phyloP scores from a whole-genome alignment of 2,329 filamentous ascomycete genomes.

The Metarhizium humberi region DNA sequence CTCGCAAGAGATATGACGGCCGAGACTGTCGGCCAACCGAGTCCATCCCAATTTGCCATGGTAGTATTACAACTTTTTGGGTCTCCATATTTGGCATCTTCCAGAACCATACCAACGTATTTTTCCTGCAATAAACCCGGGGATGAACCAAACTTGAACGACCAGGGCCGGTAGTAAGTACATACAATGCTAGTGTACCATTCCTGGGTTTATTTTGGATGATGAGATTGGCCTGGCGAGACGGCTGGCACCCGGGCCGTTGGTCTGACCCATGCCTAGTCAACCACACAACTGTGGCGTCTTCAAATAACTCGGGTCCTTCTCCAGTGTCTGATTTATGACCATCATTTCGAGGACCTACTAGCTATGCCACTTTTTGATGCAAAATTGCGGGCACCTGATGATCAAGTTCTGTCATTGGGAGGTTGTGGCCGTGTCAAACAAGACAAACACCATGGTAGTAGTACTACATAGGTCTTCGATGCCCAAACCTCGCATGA shows the following conservation, averaged over 20 bases:
- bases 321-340: background rate
- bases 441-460: background rate
- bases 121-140: conserved; percentile 19
- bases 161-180: conserved; percentile 11
- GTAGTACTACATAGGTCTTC: background rate
- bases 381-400: background rate
- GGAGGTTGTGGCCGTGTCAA: background rate
- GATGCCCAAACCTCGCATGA: background rate
- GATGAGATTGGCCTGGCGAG: conserved; percentile 19
- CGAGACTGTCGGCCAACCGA: background rate
- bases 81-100: conserved; percentile 14
- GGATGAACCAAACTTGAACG: conserved; percentile 19
- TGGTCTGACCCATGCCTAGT: conserved; percentile 14
- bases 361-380: background rate
- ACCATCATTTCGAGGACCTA: background rate
- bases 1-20: background rate
- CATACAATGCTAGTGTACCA: background rate
- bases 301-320: background rate
- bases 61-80: background rate
- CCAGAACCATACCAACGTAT: conserved; percentile 21
- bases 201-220: conserved; percentile 14
- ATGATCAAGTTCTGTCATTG: background rate
- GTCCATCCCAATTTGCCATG: background rate
- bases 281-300: too few relatives aligned
- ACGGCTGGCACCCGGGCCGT: conserved; percentile 28